Base-by-base conservation (phyloP, 495 filamentous ascomycete genomes). In the Podospora sp. region DNA sequence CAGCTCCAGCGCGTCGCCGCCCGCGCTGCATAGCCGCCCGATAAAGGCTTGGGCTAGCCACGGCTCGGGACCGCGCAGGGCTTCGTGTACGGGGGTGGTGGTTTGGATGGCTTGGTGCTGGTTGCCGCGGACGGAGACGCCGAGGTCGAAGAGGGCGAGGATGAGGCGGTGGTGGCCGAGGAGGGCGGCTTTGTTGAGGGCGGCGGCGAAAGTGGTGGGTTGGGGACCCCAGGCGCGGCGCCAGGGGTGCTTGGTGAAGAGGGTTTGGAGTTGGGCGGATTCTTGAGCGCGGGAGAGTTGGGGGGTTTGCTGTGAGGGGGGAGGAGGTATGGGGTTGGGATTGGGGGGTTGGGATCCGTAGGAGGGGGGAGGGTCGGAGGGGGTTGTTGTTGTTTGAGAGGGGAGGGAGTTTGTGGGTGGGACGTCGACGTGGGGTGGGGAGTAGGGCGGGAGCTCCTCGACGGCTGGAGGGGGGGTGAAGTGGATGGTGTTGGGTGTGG, bases 61-160 rank as follows among this genome's bases (percentile, higher is more conserved):
- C 4, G 61, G 66, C 18, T 58, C 63, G 6, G 66, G 66, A 6
- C 66, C 66, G 11, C 52, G 53, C 2, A 68, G 55, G 2, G 66
- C 66, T 33, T 57, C 66, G 25, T 68, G 66, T 2, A 64, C 25
- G 40, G 66, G 46, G 0, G 60, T 64, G 1, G 60, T 27, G 1
- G 16, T 35, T 6, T 36, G 66, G 22, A 64, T 36, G 9, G 61
- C 61, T 25, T 20, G 20, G 53, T 64, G 24, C 18, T 20, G 21
- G 62, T 69, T 65, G 20, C 35, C 40, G 11, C 27, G 50, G 27
- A 69, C 27, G n/a, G 60, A 22, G 9, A 58, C 67, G 25, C 67
- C 67, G 25, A 55, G 52, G 46, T 65, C 62, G 49, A 50, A 60
- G 21, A 65, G 29, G 21, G 52, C 63, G 27, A 21, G 7, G 27